Evolutionary conservation across 768 basidiomycete genomes (phyloP).

Genomic region (Termitomyces sp.): DNA sequence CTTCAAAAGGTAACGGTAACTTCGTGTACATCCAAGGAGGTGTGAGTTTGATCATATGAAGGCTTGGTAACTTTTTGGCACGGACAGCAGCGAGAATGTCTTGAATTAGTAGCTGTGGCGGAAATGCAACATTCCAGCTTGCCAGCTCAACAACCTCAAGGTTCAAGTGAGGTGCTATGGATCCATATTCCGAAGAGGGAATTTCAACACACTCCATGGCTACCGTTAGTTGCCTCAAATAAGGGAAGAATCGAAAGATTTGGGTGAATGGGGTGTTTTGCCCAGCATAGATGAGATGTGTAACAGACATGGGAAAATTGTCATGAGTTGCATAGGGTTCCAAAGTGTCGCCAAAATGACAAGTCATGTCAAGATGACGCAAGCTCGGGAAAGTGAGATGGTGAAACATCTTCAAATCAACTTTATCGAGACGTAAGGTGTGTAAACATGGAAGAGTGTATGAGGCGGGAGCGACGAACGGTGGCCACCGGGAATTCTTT

Average conservation of each 20-base stretch:
- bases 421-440: not conserved
- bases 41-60: not conserved
- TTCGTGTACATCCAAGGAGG: not conserved
- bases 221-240: not conserved
- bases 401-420: not conserved
- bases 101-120: not conserved
- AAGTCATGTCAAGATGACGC: not conserved
- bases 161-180: not conserved
- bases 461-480: not conserved
- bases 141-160: not conserved
- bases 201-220: not conserved
- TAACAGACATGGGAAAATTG: not conserved
- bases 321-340: not conserved
- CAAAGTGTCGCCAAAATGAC: too few species aligned
- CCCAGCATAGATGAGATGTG: not conserved
- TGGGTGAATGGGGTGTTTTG: not conserved
- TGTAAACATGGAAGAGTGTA: conserved; percentile 1
- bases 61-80: not conserved
- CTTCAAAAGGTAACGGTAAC: not conserved
- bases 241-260: not conserved
- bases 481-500: not conserved
- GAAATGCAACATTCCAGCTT: not conserved
- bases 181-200: not conserved
- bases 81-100: not conserved
- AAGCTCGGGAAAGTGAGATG: not conserved